phyloP scores from a whole-genome alignment of 2,329 filamentous ascomycete species.

The Cercospora brassicicola region DNA sequence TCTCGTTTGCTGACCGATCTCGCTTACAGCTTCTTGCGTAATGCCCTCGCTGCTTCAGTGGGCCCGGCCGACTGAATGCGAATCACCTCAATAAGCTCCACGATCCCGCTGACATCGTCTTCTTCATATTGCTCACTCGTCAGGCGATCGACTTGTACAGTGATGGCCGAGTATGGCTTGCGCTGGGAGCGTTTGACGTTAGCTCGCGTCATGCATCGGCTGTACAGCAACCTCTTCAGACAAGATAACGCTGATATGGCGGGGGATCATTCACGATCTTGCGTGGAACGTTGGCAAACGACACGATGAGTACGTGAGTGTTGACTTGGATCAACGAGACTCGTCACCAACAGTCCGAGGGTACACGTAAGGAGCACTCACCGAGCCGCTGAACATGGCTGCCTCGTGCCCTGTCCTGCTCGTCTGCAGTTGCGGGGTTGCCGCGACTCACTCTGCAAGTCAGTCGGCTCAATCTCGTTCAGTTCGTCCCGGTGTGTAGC shows the following conservation, averaged over 20 bases:
- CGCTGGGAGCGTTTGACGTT: slow-evolving; percentile 44
- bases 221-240: neutral
- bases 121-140: slow-evolving; percentile 88
- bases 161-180: slow-evolving; percentile 91
- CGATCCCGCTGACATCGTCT: slow-evolving; percentile 87
- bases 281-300: neutral
- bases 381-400: slow-evolving; percentile 32
- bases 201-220: neutral
- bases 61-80: slow-evolving; percentile 84
- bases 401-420: neutral
- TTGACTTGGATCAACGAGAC: neutral
- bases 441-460: neutral
- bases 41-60: slow-evolving; percentile 81
- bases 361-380: slow-evolving; percentile 14
- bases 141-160: slow-evolving; percentile 85
- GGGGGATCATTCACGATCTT: neutral
- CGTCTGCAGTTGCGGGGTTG: neutral
- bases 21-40: slow-evolving; percentile 85
- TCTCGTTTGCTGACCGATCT: slow-evolving; percentile 5
- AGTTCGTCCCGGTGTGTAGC: neutral
- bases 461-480: neutral
- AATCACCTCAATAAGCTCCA: slow-evolving; percentile 91
- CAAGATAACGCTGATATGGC: neutral
- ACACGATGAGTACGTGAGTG: neutral
- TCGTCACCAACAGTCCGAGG: neutral